Evolutionary conservation across 164 flowering plant species (phyloP).

Genomic region (Malania oleifera): DNA sequence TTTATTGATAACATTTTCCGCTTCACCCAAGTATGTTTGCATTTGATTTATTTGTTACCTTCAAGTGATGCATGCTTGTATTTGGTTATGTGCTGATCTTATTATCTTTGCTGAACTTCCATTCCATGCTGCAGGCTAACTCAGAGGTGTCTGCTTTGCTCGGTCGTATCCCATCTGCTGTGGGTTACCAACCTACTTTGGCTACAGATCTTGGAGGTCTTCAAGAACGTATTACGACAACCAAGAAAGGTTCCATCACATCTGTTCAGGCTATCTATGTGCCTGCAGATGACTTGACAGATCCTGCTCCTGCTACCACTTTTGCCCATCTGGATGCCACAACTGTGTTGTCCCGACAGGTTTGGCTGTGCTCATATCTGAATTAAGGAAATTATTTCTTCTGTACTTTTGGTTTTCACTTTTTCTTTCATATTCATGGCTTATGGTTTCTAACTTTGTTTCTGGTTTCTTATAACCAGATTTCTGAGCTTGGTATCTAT

Average conservation of each 20-base stretch:
- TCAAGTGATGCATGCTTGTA: background rate
- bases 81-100: too few species aligned
- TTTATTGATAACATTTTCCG: slow-evolving; percentile 98
- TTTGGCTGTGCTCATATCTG: too few species aligned
- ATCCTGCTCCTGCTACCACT: slow-evolving; percentile 99
- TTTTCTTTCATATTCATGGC: too few species aligned
- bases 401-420: too few species aligned
- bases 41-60: background rate
- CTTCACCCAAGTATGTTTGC: slow-evolving; percentile 76
- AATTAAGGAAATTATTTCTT: background rate
- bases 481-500: slow-evolving; percentile 98
- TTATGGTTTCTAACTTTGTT: background rate
- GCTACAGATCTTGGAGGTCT: slow-evolving; percentile 95
- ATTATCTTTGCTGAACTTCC: too few species aligned
- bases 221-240: slow-evolving; percentile 95
- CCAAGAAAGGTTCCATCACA: slow-evolving; percentile 95
- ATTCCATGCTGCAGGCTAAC: slow-evolving; percentile 62
- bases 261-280: slow-evolving; percentile 96
- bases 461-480: slow-evolving; percentile 36
- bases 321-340: slow-evolving; percentile 99
- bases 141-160: slow-evolving; percentile 98
- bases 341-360: slow-evolving; percentile 94
- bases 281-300: slow-evolving; percentile 99
- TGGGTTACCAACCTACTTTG: slow-evolving; percentile 96
- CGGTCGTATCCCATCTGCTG: slow-evolving; percentile 99